Percentiles rank a stretch among this genome's conserved stretches.
phyloP scores from a whole-genome alignment of 179 eudicot species.

The Dionaea muscipula region DNA sequence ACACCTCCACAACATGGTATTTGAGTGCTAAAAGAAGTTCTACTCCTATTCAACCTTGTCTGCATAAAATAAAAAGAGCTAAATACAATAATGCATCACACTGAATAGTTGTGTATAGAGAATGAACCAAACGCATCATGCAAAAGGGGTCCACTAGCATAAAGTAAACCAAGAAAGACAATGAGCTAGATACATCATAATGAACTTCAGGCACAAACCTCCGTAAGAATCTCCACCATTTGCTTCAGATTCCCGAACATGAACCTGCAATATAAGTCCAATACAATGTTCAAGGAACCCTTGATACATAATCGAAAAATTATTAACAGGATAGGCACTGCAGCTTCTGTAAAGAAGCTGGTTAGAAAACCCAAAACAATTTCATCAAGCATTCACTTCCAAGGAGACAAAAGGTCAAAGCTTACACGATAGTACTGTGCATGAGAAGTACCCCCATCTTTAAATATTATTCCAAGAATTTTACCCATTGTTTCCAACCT shows the following conservation, averaged over 20 bases:
- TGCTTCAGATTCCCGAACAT: constrained; percentile 61
- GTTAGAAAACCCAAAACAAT: not conserved
- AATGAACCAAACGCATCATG: too few relatives aligned
- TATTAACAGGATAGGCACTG: not conserved
- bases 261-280: constrained; percentile 41
- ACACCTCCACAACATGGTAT: too few relatives aligned
- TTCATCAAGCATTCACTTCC: not conserved
- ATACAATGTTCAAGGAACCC: constrained; percentile 6
- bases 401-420: constrained; percentile 5
- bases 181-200: not conserved
- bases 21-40: too few relatives aligned
- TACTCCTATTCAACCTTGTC: too few relatives aligned
- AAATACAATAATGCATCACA: too few relatives aligned
- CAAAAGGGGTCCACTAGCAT: not conserved
- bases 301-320: constrained; percentile 4
- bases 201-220: constrained; percentile 24
- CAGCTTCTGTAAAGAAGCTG: constrained; percentile 5
- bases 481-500: constrained; percentile 74
- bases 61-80: too few relatives aligned
- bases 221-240: constrained; percentile 32
- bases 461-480: constrained; percentile 57
- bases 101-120: too few relatives aligned
- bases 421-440: constrained; percentile 84
- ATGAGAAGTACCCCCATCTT: constrained; percentile 63
- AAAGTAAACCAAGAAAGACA: not conserved